Conservation (phyloP, 768 basidiomycete species). For the Galerina sulciceps region DNA sequence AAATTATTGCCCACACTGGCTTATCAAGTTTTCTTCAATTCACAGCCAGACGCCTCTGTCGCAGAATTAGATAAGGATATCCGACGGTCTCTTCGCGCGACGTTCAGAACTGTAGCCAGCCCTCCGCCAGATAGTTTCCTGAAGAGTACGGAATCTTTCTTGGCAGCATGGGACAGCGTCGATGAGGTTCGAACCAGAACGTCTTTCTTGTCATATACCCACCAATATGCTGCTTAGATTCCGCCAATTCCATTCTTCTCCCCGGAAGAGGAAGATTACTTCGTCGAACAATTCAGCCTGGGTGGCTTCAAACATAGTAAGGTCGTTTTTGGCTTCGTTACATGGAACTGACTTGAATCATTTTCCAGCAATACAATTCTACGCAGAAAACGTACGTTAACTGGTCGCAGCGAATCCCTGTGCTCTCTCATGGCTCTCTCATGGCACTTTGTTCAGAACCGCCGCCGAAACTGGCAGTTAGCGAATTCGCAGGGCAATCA, state of each 20-base stretch:
- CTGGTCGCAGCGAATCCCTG: not conserved
- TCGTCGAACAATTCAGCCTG: constrained; percentile 60
- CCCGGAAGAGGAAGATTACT: constrained; percentile 68
- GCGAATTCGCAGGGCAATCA: constrained; percentile 49
- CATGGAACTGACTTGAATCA: not conserved
- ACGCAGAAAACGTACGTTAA: constrained; percentile 51
- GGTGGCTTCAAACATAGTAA: constrained; percentile 67
- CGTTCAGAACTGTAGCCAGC: constrained; percentile 53
- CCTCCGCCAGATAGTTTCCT: constrained; percentile 63
- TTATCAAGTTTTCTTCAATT: constrained; percentile 70
- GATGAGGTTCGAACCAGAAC: constrained; percentile 38
- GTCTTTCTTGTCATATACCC: too few species aligned
- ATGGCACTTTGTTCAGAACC: constrained; percentile 36
- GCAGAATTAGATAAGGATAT: constrained; percentile 61
- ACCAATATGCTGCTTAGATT: constrained; percentile 41
- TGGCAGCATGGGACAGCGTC: constrained; percentile 54
- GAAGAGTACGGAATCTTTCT: constrained; percentile 48
- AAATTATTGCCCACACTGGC: constrained; percentile 52
- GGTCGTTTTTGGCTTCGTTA: constrained; percentile 23
- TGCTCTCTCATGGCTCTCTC: not conserved
- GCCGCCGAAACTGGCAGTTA: constrained; percentile 41
- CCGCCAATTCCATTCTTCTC: constrained; percentile 66
- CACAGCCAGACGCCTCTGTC: constrained; percentile 48
- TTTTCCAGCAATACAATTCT: constrained; percentile 64
- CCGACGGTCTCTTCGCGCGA: constrained; percentile 59